Conservation (phyloP, 495 filamentous ascomycete genomes). For the Viridothelium virens region DNA sequence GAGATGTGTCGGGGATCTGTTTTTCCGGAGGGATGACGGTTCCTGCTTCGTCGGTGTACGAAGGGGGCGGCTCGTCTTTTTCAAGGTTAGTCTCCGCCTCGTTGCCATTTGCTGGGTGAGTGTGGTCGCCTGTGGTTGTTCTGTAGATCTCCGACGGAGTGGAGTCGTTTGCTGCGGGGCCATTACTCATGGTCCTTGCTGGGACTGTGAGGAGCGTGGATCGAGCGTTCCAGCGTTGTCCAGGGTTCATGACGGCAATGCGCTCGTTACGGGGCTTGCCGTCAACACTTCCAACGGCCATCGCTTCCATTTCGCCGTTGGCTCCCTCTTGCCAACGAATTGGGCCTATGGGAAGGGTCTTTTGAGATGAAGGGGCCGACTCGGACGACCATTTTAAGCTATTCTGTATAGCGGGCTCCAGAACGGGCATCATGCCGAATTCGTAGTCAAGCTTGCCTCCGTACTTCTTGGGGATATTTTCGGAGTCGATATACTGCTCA, state of each 20-base stretch:
- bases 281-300: slow-evolving; percentile 32
- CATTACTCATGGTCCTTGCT: background rate
- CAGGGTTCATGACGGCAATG: slow-evolving; percentile 26
- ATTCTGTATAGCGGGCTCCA: slow-evolving; percentile 49
- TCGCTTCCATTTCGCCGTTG: slow-evolving; percentile 29
- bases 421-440: slow-evolving; percentile 61
- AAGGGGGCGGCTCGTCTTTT: background rate
- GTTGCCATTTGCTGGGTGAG: slow-evolving; percentile 19
- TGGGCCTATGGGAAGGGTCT: slow-evolving; percentile 34
- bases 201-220: slow-evolving; percentile 6
- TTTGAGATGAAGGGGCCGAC: background rate
- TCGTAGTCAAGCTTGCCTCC: slow-evolving; percentile 75
- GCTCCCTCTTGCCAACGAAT: slow-evolving; percentile 33
- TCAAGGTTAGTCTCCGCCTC: slow-evolving; percentile 10
- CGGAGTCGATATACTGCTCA: slow-evolving; percentile 67
- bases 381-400: slow-evolving; percentile 32
- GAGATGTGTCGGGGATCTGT: background rate
- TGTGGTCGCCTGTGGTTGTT: slow-evolving; percentile 19
- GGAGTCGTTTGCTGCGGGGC: slow-evolving; percentile 1
- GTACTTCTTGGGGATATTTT: slow-evolving; percentile 75
- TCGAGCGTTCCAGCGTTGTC: background rate
- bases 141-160: slow-evolving; percentile 2
- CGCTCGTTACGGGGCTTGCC: slow-evolving; percentile 26
- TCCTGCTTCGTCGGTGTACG: background rate
- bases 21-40: background rate